phyloP scores from a whole-genome alignment of 225 moss, liverwort and hornwort genomes.

The Polytrichum commune region DNA sequence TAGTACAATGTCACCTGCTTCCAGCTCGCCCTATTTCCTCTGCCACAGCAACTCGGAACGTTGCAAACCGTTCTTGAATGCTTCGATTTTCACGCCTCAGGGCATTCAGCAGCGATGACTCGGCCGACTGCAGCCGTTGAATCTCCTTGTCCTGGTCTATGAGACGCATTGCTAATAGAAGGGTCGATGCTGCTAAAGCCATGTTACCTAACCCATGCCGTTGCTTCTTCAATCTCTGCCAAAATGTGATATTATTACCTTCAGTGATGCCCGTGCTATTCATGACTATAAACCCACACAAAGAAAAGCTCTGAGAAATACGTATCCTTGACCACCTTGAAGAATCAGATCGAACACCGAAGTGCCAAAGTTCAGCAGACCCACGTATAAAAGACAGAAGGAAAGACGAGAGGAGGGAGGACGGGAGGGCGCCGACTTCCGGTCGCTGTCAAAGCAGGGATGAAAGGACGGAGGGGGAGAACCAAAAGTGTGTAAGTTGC shows the following conservation, averaged over 20 bases:
- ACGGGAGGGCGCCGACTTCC: no score
- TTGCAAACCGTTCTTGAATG: conserved; percentile 18
- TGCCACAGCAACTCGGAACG: conserved; percentile 36
- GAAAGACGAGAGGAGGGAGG: no score
- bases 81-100: conserved; percentile 42
- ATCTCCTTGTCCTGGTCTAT: conserved; percentile 62
- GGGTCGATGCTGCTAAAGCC: conserved; percentile 52
- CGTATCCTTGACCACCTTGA: no score
- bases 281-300: conserved; percentile 9
- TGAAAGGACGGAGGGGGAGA: no score
- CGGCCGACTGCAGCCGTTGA: conserved; percentile 25
- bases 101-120: conserved; percentile 40
- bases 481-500: no score
- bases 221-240: conserved; percentile 58
- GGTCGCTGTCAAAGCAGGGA: no score
- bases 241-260: conserved; percentile 35
- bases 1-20: conserved; percentile 25
- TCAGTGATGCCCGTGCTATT: conserved; percentile 24
- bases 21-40: conserved; percentile 44
- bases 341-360: no score
- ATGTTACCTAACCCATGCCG: conserved; percentile 55
- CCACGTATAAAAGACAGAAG: no score
- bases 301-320: no score
- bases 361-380: no score
- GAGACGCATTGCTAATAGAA: conserved; percentile 45